Evolutionary conservation across 345 rosid genomes (phyloP).

Genomic region (Eucalyptus polyanthemos): DNA sequence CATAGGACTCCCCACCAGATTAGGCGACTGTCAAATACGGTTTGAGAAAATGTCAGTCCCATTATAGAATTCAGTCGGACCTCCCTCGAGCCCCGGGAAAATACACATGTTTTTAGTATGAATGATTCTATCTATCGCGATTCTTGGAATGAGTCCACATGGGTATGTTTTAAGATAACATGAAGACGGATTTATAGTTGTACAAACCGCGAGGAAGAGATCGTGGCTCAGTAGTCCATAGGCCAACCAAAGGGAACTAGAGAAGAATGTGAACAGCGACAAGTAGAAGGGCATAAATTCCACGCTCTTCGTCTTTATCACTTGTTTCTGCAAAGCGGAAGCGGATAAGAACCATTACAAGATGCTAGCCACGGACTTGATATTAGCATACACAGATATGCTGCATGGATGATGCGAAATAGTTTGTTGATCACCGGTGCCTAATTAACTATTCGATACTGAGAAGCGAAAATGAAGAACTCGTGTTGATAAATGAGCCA

Average conservation of each 20-base stretch:
- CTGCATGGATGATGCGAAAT: not conserved
- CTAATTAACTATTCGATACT: not conserved
- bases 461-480: not conserved
- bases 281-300: constrained; percentile 91
- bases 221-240: constrained; percentile 72
- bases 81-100: not conserved
- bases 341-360: not conserved
- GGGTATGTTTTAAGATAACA: not conserved
- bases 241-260: constrained; percentile 64
- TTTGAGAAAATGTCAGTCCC: not conserved
- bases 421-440: not conserved
- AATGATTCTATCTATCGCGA: not conserved
- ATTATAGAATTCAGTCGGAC: not conserved
- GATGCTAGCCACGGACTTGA: not conserved
- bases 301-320: constrained; percentile 65
- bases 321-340: constrained; percentile 47
- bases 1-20: constrained; percentile 53
- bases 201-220: constrained; percentile 64
- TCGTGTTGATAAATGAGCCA: not conserved
- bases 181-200: not conserved
- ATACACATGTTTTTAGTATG: not conserved
- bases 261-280: constrained; percentile 67
- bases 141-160: not conserved
- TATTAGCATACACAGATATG: not conserved
- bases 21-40: constrained; percentile 46